These are phyloP conservation scores for Zygosaccharomyces sapae DNA, from an alignment of 1,139 yeast species.

Conservation along the genomic window DNA sequence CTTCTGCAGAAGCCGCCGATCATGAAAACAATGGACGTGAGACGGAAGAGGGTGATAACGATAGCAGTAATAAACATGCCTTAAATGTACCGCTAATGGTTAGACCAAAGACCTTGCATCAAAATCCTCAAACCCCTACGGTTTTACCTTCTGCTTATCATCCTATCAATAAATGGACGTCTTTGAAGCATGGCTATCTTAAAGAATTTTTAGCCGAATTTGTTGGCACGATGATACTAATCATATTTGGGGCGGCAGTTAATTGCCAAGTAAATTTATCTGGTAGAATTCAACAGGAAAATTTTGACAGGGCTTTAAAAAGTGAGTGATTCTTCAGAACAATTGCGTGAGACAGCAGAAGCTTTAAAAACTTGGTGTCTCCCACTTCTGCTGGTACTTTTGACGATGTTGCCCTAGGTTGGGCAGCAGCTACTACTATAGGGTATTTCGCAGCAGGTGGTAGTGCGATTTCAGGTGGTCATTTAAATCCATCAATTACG, in stretches of 20 bases:
- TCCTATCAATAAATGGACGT: slow-evolving; percentile 37
- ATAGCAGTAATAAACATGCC: neutral
- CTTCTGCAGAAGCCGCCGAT: slow-evolving; percentile 5
- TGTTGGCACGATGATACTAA: slow-evolving; percentile 44
- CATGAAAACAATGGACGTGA: neutral
- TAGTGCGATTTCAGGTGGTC: slow-evolving; percentile 43
- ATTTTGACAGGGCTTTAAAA: slow-evolving; percentile 18
- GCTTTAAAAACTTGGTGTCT: slow-evolving; percentile 22
- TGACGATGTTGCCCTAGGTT: slow-evolving; percentile 43
- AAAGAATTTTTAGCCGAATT: slow-evolving; percentile 44
- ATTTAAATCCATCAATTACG: slow-evolving; percentile 44
- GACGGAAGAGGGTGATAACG: neutral
- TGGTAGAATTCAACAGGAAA: too few relatives aligned
- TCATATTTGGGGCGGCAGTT: slow-evolving; percentile 45
- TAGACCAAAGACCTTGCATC: slow-evolving; percentile 36
- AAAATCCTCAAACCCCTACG: slow-evolving; percentile 38
- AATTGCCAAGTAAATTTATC: slow-evolving; percentile 41
- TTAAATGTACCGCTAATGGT: slow-evolving; percentile 32
- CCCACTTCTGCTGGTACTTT: slow-evolving; percentile 40
- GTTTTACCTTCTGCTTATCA: slow-evolving; percentile 37
- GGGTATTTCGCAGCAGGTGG: slow-evolving; percentile 45
- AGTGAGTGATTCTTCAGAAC: slow-evolving; percentile 14
- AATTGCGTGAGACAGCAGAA: slow-evolving; percentile 15
- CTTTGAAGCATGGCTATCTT: slow-evolving; percentile 30
- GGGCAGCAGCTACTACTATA: slow-evolving; percentile 51